These are phyloP conservation scores for Termitomyces sp. DNA, from an alignment of 768 basidiomycete species.

Conservation along the genomic window DNA sequence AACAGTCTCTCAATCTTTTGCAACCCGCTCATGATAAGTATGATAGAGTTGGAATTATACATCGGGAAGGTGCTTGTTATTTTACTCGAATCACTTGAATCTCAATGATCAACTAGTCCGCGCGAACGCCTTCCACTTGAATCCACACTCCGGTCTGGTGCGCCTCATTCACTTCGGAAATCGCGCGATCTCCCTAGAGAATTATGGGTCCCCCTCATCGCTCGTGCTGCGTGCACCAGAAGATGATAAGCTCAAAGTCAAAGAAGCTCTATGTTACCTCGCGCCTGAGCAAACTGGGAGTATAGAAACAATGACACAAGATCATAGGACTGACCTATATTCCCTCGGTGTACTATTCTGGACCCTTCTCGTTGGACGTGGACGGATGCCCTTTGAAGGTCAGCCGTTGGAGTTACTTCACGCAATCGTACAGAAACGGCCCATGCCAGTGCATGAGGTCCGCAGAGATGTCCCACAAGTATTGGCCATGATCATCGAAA, in stretches of 20 bases:
- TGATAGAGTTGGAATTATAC: slow-evolving; percentile 49
- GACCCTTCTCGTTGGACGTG: slow-evolving; percentile 69
- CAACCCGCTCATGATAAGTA: background rate
- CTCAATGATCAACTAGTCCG: slow-evolving; percentile 38
- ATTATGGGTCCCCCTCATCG: slow-evolving; percentile 64
- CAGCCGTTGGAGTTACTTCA: slow-evolving; percentile 59
- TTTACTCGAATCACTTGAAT: background rate
- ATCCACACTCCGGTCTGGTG: slow-evolving; percentile 63
- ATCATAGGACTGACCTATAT: slow-evolving; percentile 72
- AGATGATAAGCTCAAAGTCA: slow-evolving; percentile 66
- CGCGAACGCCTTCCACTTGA: slow-evolving; percentile 72
- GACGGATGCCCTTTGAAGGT: slow-evolving; percentile 59
- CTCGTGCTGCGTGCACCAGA: slow-evolving; percentile 59
- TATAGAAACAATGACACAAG: slow-evolving; percentile 65
- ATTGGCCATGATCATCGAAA: slow-evolving; percentile 64
- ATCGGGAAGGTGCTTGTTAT: slow-evolving; percentile 52
- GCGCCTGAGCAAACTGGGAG: slow-evolving; percentile 76
- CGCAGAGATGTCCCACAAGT: slow-evolving; percentile 70
- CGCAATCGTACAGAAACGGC: slow-evolving; percentile 65
- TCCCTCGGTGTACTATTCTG: slow-evolving; percentile 70
- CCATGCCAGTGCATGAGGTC: slow-evolving; percentile 73
- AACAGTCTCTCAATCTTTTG: background rate
- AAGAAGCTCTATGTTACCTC: slow-evolving; percentile 70
- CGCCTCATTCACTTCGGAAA: slow-evolving; percentile 74
- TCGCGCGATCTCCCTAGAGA: slow-evolving; percentile 65